These are phyloP conservation scores for Nasturtium officinale DNA, from an alignment of 345 rosid genomes.

Conservation along the genomic window DNA sequence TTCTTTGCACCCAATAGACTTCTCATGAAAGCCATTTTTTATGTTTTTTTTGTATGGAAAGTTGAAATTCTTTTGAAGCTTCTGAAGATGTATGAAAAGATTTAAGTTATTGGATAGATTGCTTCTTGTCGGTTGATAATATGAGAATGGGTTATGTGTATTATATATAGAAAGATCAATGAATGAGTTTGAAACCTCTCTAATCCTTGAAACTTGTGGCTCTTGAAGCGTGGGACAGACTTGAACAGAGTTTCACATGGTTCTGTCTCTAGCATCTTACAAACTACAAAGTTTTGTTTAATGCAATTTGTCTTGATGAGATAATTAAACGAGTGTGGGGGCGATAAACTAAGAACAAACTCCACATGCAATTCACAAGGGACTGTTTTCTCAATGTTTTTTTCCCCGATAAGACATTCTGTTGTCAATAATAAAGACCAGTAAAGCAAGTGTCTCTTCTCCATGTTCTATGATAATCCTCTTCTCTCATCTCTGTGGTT, in stretches of 20 bases:
- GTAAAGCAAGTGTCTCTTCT: conserved; percentile 8
- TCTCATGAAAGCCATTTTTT: conserved; percentile 34
- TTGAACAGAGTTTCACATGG: conserved; percentile 33
- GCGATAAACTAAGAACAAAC: neutral
- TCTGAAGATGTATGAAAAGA: neutral
- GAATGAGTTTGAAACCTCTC: neutral
- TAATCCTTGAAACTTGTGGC: conserved; percentile 1
- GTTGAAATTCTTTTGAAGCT: neutral
- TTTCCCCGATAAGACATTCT: conserved; percentile 13
- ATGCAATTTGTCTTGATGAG: conserved; percentile 14
- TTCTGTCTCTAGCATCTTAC: conserved; percentile 9
- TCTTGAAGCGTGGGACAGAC: conserved; percentile 15
- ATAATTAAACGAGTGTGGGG: conserved; percentile 13
- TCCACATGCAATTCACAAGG: conserved; percentile 25
- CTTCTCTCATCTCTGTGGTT: conserved; percentile 13
- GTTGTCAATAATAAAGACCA: conserved; percentile 4
- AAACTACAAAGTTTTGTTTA: conserved; percentile 7
- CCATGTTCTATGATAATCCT: conserved; percentile 30
- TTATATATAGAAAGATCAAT: conserved; percentile 29
- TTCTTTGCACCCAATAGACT: conserved; percentile 31
- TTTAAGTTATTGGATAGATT: neutral
- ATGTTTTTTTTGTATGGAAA: neutral
- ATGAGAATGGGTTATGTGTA: neutral
- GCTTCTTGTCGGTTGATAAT: conserved; percentile 20
- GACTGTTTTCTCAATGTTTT: conserved; percentile 30